Percentiles rank a stretch among this genome's conserved stretches.
Conservation (phyloP, 208 protist genomes). For the Acanthamoeba lenticulata region DNA sequence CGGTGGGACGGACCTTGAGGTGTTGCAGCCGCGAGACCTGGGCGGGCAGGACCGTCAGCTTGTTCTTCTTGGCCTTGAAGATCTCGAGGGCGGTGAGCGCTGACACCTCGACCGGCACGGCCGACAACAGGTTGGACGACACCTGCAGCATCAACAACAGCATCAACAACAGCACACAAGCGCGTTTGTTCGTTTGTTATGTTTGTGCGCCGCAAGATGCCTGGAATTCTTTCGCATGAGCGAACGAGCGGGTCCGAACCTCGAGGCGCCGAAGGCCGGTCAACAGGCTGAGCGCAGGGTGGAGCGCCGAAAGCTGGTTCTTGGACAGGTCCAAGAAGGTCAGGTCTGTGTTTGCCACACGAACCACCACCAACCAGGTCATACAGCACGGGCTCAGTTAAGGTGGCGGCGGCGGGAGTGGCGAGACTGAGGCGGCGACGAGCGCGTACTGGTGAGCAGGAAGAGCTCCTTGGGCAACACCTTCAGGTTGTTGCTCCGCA, state of each 20-base stretch:
- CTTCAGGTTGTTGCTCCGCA: conserved; percentile 7
- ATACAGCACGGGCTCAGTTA: too few species aligned
- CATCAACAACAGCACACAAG: too few species aligned
- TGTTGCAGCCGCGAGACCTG: conserved; percentile 9
- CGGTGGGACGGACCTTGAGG: too few species aligned
- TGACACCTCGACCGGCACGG: neutral
- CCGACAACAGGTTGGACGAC: neutral
- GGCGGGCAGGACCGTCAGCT: neutral
- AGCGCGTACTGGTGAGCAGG: neutral
- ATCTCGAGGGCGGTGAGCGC: conserved; percentile 4
- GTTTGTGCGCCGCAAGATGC: too few species aligned
- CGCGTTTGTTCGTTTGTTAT: too few species aligned
- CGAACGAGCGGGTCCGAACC: neutral
- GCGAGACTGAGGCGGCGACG: neutral
- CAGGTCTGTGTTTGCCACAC: neutral
- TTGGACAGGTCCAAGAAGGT: conserved; percentile 40
- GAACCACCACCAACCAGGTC: neutral
- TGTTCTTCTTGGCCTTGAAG: conserved; percentile 48
- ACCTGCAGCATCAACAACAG: neutral
- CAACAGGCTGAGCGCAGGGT: neutral
- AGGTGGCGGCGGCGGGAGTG: too few species aligned
- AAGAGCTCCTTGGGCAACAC: conserved; percentile 19
- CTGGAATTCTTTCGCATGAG: too few species aligned
- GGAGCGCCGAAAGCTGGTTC: neutral
- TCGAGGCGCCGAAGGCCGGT: neutral